Percentiles rank a stretch among this genome's conserved stretches.
Evolutionary conservation across 2,329 filamentous ascomycete genomes (phyloP).

Genomic region (Colletotrichum sidae): DNA sequence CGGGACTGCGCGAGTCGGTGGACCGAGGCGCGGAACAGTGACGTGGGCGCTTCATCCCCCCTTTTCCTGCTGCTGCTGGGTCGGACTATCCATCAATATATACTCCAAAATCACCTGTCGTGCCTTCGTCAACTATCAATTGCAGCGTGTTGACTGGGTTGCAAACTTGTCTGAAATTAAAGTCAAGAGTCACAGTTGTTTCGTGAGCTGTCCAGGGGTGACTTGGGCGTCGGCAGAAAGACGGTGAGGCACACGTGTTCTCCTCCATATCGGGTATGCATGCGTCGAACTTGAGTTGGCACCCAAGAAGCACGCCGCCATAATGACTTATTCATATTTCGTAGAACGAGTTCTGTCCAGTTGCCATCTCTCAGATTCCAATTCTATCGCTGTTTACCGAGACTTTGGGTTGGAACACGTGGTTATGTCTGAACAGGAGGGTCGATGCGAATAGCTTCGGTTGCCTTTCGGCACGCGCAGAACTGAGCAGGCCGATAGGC

Average conservation of each 20-base stretch:
- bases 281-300: constrained; percentile 23
- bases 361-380: too few relatives aligned
- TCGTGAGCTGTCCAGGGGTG: background rate
- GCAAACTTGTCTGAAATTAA: too few relatives aligned
- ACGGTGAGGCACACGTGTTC: constrained; percentile 35
- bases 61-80: background rate
- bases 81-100: too few relatives aligned
- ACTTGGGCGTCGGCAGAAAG: background rate
- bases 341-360: too few relatives aligned
- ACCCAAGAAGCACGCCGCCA: background rate
- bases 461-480: too few relatives aligned
- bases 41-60: background rate
- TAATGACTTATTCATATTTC: background rate
- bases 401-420: too few relatives aligned
- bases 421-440: background rate
- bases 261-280: constrained; percentile 36
- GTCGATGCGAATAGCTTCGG: constrained; percentile 32
- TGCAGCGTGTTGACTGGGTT: too few relatives aligned
- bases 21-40: background rate
- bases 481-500: too few relatives aligned
- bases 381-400: too few relatives aligned
- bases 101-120: too few relatives aligned
- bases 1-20: too few relatives aligned
- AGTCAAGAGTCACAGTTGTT: background rate
- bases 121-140: too few relatives aligned